phyloP scores from a whole-genome alignment of 345 rosid genomes.

The Linum trigynum region DNA sequence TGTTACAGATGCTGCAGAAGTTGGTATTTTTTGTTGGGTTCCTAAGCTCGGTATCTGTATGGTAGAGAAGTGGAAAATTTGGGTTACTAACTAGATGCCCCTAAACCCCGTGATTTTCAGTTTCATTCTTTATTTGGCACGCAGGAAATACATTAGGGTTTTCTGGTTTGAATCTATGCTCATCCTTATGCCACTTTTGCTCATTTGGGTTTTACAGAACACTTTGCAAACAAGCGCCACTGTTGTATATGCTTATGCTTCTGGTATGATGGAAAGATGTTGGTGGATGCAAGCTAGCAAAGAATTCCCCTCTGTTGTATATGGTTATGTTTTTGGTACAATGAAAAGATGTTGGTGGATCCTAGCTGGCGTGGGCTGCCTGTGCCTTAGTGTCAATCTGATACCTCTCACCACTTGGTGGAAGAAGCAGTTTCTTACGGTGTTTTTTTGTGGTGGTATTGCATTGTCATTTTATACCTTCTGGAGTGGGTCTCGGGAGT shows the following conservation, averaged over 20 bases:
- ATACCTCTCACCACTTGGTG: slow-evolving; percentile 23
- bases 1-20: no score
- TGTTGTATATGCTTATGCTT: slow-evolving; percentile 16
- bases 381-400: slow-evolving; percentile 20
- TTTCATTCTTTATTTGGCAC: no score
- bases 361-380: slow-evolving; percentile 33
- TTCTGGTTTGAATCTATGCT: background rate
- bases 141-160: no score
- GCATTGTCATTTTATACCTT: slow-evolving; percentile 49
- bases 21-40: no score
- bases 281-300: slow-evolving; percentile 41
- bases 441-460: slow-evolving; percentile 45
- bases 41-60: no score
- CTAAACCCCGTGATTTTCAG: no score
- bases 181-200: slow-evolving; percentile 1
- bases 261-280: slow-evolving; percentile 27
- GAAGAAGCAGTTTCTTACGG: slow-evolving; percentile 53
- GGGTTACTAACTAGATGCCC: no score
- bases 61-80: no score
- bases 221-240: slow-evolving; percentile 15
- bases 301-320: no score
- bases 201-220: slow-evolving; percentile 30
- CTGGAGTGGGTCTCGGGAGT: slow-evolving; percentile 34
- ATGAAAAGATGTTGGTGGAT: slow-evolving; percentile 44
- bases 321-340: slow-evolving; percentile 18